These are phyloP conservation scores for Lasiodiplodia sp. DNA, from an alignment of 2,329 filamentous ascomycete species.

Conservation along the genomic window DNA sequence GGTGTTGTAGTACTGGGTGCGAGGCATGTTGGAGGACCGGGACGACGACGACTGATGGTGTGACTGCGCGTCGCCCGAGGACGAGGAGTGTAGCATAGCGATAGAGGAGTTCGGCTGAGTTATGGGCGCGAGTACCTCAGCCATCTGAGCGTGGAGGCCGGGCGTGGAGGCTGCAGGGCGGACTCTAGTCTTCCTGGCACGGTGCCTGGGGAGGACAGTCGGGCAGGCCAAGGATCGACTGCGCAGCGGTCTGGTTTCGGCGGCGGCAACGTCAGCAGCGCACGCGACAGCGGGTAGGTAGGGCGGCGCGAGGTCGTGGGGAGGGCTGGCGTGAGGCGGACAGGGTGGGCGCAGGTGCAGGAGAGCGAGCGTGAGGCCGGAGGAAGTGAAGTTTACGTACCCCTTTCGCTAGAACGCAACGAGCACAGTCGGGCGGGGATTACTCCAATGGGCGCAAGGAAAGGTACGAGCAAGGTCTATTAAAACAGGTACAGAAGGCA, in stretches of 20 bases:
- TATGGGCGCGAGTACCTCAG: conserved; percentile 57
- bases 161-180: conserved; percentile 24
- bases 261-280: conserved; percentile 17
- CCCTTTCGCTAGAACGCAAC: conserved; percentile 36
- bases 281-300: conserved; percentile 20
- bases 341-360: conserved; percentile 32
- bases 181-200: conserved; percentile 33
- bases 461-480: conserved; percentile 40
- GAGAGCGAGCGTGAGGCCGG: conserved; percentile 36
- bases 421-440: conserved; percentile 35
- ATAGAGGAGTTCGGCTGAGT: conserved; percentile 56
- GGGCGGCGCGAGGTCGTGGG: conserved; percentile 33
- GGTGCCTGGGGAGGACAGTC: conserved; percentile 34
- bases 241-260: conserved; percentile 14
- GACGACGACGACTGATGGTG: conserved; percentile 46
- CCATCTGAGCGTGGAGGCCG: conserved; percentile 43
- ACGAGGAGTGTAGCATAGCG: conserved; percentile 59
- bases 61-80: conserved; percentile 54
- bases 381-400: conserved; percentile 37
- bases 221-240: conserved; percentile 34
- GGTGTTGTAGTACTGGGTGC: conserved; percentile 53
- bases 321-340: conserved; percentile 22
- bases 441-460: conserved; percentile 39
- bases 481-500: conserved; percentile 49
- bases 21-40: conserved; percentile 50